phyloP scores from a whole-genome alignment of 768 basidiomycete species.

The Boletus rex-veris region DNA sequence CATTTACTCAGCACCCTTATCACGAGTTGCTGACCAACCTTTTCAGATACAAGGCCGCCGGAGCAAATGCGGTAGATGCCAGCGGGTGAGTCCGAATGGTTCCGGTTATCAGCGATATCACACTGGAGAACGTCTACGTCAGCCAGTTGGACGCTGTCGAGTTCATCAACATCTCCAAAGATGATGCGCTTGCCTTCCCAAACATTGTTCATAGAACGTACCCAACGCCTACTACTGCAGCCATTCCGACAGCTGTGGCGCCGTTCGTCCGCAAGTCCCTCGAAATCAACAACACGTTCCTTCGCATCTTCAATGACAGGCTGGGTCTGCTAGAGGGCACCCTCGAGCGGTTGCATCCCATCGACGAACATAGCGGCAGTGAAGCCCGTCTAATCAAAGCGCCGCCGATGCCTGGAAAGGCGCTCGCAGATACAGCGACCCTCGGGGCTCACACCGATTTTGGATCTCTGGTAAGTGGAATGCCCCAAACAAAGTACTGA shows the following conservation, averaged over 20 bases:
- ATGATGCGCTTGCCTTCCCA: conserved; percentile 65
- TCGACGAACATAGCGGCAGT: conserved; percentile 50
- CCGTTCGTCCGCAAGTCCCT: conserved; percentile 60
- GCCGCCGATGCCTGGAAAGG: conserved; percentile 35
- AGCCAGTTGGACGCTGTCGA: conserved; percentile 48
- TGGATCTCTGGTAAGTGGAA: conserved; percentile 54
- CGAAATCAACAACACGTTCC: conserved; percentile 49
- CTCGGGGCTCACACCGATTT: conserved; percentile 74
- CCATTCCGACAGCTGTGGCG: conserved; percentile 46
- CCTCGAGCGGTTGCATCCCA: conserved; percentile 41
- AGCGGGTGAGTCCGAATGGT: conserved; percentile 36
- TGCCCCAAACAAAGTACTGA: too few species aligned
- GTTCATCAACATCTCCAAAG: conserved; percentile 66
- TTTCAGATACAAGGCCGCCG: conserved; percentile 55
- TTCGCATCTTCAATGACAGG: conserved; percentile 55
- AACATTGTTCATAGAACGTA: conserved; percentile 51
- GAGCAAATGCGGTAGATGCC: conserved; percentile 60
- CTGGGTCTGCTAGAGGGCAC: conserved; percentile 52
- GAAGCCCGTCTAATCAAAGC: conserved; percentile 55
- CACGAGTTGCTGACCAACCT: neutral
- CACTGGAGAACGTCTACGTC: neutral
- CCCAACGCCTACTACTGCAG: conserved; percentile 47
- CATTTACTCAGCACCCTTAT: neutral
- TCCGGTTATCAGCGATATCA: neutral
- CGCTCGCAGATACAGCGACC: conserved; percentile 34